Evolutionary conservation across 768 basidiomycete genomes (phyloP).

Genomic region (Tubosaeta brunneosetosa): DNA sequence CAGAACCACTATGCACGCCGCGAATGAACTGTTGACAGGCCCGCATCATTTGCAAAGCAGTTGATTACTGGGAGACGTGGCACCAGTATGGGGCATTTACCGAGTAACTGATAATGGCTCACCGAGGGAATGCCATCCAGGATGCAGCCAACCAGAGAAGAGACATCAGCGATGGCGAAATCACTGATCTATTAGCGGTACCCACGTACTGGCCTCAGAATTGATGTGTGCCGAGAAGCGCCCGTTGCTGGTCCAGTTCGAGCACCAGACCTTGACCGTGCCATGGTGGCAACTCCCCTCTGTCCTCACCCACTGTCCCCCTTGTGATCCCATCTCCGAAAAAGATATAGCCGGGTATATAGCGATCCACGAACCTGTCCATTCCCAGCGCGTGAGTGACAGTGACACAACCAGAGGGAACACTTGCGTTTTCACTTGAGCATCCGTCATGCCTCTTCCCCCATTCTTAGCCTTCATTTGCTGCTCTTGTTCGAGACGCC

Average conservation of each 20-base stretch:
- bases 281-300: slow-evolving; percentile 35
- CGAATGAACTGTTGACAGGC: background rate
- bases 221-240: slow-evolving; percentile 36
- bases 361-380: slow-evolving; percentile 80
- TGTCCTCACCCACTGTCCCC: slow-evolving; percentile 27
- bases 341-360: slow-evolving; percentile 91
- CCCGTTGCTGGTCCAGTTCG: slow-evolving; percentile 50
- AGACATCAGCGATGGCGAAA: background rate
- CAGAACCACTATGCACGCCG: background rate
- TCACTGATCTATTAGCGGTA: background rate
- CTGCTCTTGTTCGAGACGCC: slow-evolving; percentile 89
- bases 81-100: background rate
- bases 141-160: background rate
- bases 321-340: slow-evolving; percentile 57
- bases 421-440: slow-evolving; percentile 54
- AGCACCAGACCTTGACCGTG: slow-evolving; percentile 48
- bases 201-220: slow-evolving; percentile 33
- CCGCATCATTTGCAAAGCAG: background rate
- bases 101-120: no score
- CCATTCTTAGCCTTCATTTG: slow-evolving; percentile 82
- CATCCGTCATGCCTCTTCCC: slow-evolving; percentile 85
- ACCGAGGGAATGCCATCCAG: no score
- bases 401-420: slow-evolving; percentile 2
- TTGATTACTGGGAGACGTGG: background rate
- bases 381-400: background rate